Conservation (phyloP, 352 stramenopile genomes). For the Phytophthora podocarpi region DNA sequence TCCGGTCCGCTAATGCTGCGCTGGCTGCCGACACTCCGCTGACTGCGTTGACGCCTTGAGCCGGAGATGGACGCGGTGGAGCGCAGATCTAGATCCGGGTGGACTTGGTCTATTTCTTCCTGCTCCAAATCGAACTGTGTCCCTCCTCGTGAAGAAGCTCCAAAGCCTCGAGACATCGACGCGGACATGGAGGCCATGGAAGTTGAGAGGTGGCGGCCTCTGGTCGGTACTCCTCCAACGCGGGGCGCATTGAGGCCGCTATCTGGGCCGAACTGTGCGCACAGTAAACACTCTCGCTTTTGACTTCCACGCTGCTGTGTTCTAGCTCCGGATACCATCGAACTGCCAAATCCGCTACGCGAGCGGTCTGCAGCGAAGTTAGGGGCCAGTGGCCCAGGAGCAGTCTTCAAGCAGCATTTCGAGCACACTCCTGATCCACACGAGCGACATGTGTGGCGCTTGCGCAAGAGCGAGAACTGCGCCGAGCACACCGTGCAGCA, state of each 20-base stretch:
- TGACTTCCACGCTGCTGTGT: constrained; percentile 15
- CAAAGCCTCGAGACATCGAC: constrained; percentile 21
- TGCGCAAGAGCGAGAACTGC: constrained; percentile 67
- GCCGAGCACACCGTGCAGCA: constrained; percentile 64
- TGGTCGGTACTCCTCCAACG: constrained; percentile 10
- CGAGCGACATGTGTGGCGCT: constrained; percentile 58
- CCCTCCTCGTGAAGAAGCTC: constrained; percentile 11
- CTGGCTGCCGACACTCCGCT: constrained; percentile 31
- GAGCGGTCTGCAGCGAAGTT: constrained; percentile 1
- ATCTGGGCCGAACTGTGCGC: constrained; percentile 56
- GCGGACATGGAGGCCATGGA: constrained; percentile 34
- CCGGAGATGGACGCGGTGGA: constrained; percentile 27
- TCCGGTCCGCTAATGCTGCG: constrained; percentile 29
- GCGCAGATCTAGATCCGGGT: constrained; percentile 32
- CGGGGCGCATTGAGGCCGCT: constrained; percentile 1
- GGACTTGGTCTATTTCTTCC: constrained; percentile 29
- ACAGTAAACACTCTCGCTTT: constrained; percentile 62
- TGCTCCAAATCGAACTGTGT: constrained; percentile 30
- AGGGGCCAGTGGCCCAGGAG: not conserved
- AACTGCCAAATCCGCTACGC: constrained; percentile 10
- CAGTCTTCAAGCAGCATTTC: constrained; percentile 54
- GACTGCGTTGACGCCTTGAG: constrained; percentile 26
- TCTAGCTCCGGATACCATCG: constrained; percentile 11
- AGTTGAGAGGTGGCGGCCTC: constrained; percentile 22
- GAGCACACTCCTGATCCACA: constrained; percentile 61